Conservation (phyloP, 768 basidiomycete genomes). For the Agaricus blazei region DNA sequence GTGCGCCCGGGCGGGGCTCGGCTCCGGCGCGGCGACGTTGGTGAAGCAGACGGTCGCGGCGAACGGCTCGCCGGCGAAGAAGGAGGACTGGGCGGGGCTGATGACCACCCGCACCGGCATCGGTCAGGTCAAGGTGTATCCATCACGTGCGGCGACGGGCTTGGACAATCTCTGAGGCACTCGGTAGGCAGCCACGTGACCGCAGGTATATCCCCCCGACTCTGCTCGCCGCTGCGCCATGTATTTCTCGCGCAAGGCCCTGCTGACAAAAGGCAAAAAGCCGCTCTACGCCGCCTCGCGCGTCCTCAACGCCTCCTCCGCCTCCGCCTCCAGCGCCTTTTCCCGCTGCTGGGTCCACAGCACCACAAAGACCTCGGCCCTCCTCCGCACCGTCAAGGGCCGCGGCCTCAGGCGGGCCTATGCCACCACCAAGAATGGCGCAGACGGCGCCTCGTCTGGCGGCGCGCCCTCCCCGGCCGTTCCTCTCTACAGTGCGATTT, state of each 20-base stretch:
- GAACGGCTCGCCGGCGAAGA: slow-evolving; percentile 90
- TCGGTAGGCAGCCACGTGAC: neutral
- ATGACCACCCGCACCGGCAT: slow-evolving; percentile 55
- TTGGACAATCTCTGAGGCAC: no score
- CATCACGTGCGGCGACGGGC: no score
- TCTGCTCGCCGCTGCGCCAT: slow-evolving; percentile 14
- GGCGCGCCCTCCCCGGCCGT: slow-evolving; percentile 22
- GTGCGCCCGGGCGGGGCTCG: slow-evolving; percentile 24
- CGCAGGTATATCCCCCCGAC: neutral
- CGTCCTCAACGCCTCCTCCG: slow-evolving; percentile 46
- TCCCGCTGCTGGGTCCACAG: slow-evolving; percentile 49
- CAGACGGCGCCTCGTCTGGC: slow-evolving; percentile 18
- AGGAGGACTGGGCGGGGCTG: slow-evolving; percentile 80
- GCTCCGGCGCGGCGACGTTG: slow-evolving; percentile 61
- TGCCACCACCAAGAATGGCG: slow-evolving; percentile 26
- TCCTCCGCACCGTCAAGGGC: slow-evolving; percentile 39
- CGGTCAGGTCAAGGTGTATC: no score
- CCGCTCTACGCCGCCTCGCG: slow-evolving; percentile 55
- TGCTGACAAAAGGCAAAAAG: slow-evolving; percentile 46
- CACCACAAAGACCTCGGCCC: slow-evolving; percentile 46
- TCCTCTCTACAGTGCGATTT: slow-evolving; percentile 48
- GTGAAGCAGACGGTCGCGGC: slow-evolving; percentile 82
- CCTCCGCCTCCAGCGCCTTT: slow-evolving; percentile 43
- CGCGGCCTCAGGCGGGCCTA: slow-evolving; percentile 33
- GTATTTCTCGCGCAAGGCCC: slow-evolving; percentile 48